These are phyloP conservation scores for Boletus patriciae DNA, from an alignment of 768 basidiomycete species.

Conservation along the genomic window DNA sequence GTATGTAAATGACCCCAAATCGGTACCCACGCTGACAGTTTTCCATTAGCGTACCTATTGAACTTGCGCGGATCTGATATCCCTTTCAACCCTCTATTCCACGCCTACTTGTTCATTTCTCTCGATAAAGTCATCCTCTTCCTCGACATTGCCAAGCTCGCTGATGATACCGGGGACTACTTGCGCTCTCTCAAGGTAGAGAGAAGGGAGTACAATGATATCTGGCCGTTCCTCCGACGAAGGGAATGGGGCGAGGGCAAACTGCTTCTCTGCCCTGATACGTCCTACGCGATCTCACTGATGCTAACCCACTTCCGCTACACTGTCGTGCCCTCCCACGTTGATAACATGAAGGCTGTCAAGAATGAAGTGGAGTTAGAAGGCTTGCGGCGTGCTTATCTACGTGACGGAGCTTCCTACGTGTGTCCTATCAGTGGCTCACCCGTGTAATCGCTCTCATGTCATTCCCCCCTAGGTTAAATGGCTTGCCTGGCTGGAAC, in stretches of 20 bases:
- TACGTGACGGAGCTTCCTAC: slow-evolving; percentile 86
- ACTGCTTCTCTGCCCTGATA: slow-evolving; percentile 70
- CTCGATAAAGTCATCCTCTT: slow-evolving; percentile 67
- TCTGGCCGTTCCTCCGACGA: slow-evolving; percentile 76
- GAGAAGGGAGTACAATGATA: slow-evolving; percentile 65
- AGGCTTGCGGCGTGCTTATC: slow-evolving; percentile 80
- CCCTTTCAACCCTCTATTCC: slow-evolving; percentile 90
- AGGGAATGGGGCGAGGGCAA: slow-evolving; percentile 81
- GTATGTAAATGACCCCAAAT: slow-evolving; percentile 38
- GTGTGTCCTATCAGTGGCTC: slow-evolving; percentile 44
- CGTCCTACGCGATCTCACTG: slow-evolving; percentile 79
- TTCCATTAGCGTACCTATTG: slow-evolving; percentile 68
- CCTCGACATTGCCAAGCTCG: slow-evolving; percentile 67
- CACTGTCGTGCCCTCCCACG: slow-evolving; percentile 64
- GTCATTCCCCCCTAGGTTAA: slow-evolving; percentile 44
- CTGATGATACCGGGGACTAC: slow-evolving; percentile 56
- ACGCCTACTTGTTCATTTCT: slow-evolving; percentile 78
- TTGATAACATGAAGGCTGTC: slow-evolving; percentile 78
- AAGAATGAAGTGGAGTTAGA: slow-evolving; percentile 88
- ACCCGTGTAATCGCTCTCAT: slow-evolving; percentile 9
- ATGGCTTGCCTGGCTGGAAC: slow-evolving; percentile 92
- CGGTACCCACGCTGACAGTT: slow-evolving; percentile 1
- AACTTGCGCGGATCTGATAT: slow-evolving; percentile 91
- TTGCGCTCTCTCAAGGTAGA: slow-evolving; percentile 57
- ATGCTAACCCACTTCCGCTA: slow-evolving; percentile 84